Conservation (phyloP, 2,329 filamentous ascomycete species). For the Ophiostoma pallidulum region DNA sequence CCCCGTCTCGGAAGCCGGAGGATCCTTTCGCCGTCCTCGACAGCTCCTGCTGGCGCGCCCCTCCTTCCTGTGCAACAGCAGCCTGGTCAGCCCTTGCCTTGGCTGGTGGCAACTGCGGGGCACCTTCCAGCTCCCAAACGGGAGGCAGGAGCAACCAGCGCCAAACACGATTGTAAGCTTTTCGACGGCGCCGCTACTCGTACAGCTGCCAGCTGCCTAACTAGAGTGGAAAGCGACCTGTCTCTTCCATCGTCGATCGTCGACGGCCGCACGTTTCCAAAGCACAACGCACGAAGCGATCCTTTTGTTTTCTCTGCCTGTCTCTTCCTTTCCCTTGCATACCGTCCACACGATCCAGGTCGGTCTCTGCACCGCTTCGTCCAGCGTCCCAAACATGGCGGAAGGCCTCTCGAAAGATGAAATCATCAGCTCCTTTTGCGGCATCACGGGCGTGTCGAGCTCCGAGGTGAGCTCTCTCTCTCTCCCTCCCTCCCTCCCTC, state of each 20-base stretch:
- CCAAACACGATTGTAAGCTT: constrained; percentile 3
- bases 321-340: neutral
- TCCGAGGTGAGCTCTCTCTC: constrained; percentile 2
- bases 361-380: too few relatives aligned
- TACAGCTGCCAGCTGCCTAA: constrained; percentile 13
- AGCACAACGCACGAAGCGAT: too few relatives aligned
- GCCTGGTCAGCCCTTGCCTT: too few relatives aligned
- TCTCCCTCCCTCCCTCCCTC: neutral
- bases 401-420: constrained; percentile 13
- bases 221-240: neutral
- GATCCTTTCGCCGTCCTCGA: constrained; percentile 9
- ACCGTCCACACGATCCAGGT: neutral
- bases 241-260: too few relatives aligned
- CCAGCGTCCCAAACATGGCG: constrained; percentile 7
- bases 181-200: constrained; percentile 13
- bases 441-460: constrained; percentile 13
- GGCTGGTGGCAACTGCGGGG: too few relatives aligned
- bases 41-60: neutral
- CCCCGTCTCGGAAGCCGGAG: constrained; percentile 1
- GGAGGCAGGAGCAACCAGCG: neutral
- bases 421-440: constrained; percentile 15
- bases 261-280: too few relatives aligned
- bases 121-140: too few relatives aligned
- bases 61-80: too few relatives aligned
- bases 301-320: too few relatives aligned